Conservation (phyloP, 2,329 filamentous ascomycete genomes). For the Apiospora arundinis region DNA sequence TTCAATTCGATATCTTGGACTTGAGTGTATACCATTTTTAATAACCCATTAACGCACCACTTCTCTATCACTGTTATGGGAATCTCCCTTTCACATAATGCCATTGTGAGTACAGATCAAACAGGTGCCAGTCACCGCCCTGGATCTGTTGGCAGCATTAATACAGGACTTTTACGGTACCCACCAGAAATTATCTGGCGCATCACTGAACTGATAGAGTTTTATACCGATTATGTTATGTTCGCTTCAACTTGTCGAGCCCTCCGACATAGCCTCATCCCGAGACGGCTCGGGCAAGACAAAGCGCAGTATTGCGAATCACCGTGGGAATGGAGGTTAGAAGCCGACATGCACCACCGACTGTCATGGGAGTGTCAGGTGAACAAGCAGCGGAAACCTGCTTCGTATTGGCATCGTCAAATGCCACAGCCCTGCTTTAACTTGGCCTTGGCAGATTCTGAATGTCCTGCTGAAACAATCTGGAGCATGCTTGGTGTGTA, state of each 20-base stretch:
- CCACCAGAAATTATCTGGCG: background rate
- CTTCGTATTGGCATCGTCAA: background rate
- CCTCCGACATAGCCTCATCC: background rate
- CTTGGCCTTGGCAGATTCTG: background rate
- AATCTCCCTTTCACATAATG: background rate
- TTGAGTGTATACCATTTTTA: background rate
- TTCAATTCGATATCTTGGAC: background rate
- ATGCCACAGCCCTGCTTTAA: background rate
- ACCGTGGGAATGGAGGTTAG: background rate
- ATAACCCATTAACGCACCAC: background rate
- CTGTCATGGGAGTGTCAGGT: background rate
- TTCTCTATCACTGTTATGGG: background rate
- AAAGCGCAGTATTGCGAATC: background rate
- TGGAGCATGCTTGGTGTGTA: background rate
- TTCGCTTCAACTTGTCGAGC: background rate
- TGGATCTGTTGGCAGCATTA: background rate
- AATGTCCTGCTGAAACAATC: background rate
- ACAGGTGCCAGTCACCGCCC: background rate
- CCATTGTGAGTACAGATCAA: background rate
- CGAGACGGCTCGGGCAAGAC: background rate
- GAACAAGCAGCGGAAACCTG: background rate
- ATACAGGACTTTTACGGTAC: background rate
- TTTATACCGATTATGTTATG: background rate
- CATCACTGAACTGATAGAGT: background rate
- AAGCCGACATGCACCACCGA: background rate